phyloP scores from a whole-genome alignment of 78 protist genomes.

The Polysphondylium violaceum region DNA sequence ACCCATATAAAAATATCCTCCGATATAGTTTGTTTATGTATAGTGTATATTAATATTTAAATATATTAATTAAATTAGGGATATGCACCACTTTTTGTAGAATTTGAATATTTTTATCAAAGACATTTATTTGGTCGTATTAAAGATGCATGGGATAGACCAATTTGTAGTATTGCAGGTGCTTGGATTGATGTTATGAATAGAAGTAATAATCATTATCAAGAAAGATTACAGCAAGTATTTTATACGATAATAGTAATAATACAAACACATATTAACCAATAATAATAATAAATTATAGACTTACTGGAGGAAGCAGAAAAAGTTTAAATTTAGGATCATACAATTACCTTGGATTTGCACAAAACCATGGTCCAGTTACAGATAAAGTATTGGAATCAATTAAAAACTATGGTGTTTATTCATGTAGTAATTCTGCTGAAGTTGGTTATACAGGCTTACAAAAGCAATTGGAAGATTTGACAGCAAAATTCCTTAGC shows the following conservation, averaged over 20 bases:
- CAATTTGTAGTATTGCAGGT: slow-evolving; percentile 92
- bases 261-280: neutral
- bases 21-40: neutral
- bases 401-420: slow-evolving; percentile 58
- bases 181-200: slow-evolving; percentile 87
- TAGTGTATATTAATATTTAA: neutral
- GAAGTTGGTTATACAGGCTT: slow-evolving; percentile 49
- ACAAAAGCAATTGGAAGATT: slow-evolving; percentile 84
- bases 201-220: slow-evolving; percentile 80
- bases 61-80: slow-evolving; percentile 67
- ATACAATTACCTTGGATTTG: slow-evolving; percentile 99
- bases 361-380: slow-evolving; percentile 83
- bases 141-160: slow-evolving; percentile 95
- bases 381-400: slow-evolving; percentile 68
- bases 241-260: neutral
- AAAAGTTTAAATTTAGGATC: slow-evolving; percentile 94
- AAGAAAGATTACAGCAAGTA: slow-evolving; percentile 25
- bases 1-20: neutral
- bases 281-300: slow-evolving; percentile 8
- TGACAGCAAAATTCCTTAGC: slow-evolving; percentile 94
- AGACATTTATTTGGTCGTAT: slow-evolving; percentile 91
- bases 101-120: slow-evolving; percentile 94
- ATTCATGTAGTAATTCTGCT: slow-evolving; percentile 28
- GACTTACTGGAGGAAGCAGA: slow-evolving; percentile 50
- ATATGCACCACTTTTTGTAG: slow-evolving; percentile 91